phyloP scores from a whole-genome alignment of 148 eudicot genomes.

The Fagopyrum homotropicum region DNA sequence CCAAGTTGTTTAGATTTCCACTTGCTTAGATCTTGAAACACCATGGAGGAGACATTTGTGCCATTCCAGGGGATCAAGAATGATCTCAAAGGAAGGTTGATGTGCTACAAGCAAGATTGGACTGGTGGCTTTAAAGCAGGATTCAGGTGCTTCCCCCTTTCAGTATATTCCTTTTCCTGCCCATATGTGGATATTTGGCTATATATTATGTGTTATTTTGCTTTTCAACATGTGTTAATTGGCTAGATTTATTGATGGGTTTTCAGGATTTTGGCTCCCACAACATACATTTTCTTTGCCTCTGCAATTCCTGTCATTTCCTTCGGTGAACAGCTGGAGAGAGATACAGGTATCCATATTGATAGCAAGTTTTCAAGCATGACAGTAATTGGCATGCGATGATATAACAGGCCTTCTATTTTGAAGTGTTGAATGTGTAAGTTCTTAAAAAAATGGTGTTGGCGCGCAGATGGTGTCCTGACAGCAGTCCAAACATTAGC shows the following conservation, averaged over 20 bases:
- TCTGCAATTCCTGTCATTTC: constrained; percentile 94
- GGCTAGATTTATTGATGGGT: neutral
- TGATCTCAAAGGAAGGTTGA: constrained; percentile 61
- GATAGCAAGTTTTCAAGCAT: neutral
- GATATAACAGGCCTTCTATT: neutral
- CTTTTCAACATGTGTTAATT: neutral
- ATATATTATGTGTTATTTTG: neutral
- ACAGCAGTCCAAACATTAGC: constrained; percentile 84
- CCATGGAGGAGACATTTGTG: constrained; percentile 83
- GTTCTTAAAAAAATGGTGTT: neutral
- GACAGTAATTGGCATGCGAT: neutral
- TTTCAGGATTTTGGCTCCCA: constrained; percentile 82
- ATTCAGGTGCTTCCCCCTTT: constrained; percentile 44
- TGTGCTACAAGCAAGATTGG: constrained; percentile 90
- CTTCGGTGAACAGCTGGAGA: constrained; percentile 83
- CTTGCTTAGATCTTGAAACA: constrained; percentile 10
- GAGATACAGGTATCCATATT: constrained; percentile 49
- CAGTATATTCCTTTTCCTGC: constrained; percentile 4
- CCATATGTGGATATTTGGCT: neutral
- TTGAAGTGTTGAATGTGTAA: neutral
- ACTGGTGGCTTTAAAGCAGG: constrained; percentile 76
- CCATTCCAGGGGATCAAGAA: constrained; percentile 83
- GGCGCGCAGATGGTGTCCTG: constrained; percentile 62
- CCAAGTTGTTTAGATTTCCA: constrained; percentile 1
- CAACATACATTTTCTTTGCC: constrained; percentile 89